Conservation (phyloP, 1,284 basidiomycete genomes). For the Trichosporon sp. region DNA sequence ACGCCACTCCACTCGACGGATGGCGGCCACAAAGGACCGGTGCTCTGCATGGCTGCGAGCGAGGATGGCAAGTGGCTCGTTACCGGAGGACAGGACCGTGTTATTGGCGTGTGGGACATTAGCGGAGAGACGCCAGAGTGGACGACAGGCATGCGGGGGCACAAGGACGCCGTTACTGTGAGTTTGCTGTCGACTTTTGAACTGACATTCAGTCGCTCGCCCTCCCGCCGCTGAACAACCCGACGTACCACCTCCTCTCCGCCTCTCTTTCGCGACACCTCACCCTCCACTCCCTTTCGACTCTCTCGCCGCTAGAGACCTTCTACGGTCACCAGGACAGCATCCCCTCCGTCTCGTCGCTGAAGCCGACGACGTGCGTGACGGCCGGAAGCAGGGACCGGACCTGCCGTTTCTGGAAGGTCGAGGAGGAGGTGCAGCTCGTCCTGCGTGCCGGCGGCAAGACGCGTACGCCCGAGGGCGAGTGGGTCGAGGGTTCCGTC, state of each 20-base stretch:
- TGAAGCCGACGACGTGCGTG: slow-evolving; percentile 81
- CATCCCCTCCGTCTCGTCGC: slow-evolving; percentile 73
- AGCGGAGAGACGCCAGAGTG: slow-evolving; percentile 65
- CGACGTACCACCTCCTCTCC: slow-evolving; percentile 81
- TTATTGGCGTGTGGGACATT: slow-evolving; percentile 80
- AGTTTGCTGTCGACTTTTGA: slow-evolving; percentile 48
- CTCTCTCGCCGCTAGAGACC: slow-evolving; percentile 92
- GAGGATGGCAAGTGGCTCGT: slow-evolving; percentile 82
- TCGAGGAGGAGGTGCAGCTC: slow-evolving; percentile 91
- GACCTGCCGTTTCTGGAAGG: slow-evolving; percentile 93
- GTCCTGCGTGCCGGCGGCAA: slow-evolving; percentile 91
- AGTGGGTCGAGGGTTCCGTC: slow-evolving; percentile 78
- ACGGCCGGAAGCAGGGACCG: slow-evolving; percentile 88
- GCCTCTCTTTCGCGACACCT: slow-evolving; percentile 88
- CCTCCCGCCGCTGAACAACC: slow-evolving; percentile 69
- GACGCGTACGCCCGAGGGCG: slow-evolving; percentile 55
- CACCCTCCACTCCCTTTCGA: slow-evolving; percentile 83
- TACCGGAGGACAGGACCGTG: slow-evolving; percentile 80
- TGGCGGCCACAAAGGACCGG: slow-evolving; percentile 81
- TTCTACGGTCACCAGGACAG: slow-evolving; percentile 96
- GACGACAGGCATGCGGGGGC: slow-evolving; percentile 76
- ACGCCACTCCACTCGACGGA: slow-evolving; percentile 48
- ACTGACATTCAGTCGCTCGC: slow-evolving; percentile 64
- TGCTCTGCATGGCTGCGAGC: slow-evolving; percentile 79
- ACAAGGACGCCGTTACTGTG: slow-evolving; percentile 83